Conservation (phyloP, 176 grass and related monocot genomes). For the Triticum dicoccoides region DNA sequence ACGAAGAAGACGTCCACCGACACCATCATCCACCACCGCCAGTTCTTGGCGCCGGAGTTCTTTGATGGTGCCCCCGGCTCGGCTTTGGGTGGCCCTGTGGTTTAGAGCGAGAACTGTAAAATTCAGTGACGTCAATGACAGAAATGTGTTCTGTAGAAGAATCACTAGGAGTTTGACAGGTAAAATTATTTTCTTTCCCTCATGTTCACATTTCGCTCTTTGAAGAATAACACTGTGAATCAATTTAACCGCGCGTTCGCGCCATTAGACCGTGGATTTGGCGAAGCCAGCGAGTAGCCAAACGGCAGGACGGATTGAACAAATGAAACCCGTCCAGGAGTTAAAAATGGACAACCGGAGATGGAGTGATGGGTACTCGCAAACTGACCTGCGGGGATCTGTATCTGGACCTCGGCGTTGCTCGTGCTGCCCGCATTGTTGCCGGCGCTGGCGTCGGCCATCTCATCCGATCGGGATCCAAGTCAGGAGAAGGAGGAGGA, state of each 20-base stretch:
- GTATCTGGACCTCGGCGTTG: constrained; percentile 46
- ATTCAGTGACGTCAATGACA: background rate
- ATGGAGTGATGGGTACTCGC: background rate
- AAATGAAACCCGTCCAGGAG: background rate
- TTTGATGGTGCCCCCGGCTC: constrained; percentile 22
- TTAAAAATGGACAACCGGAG: background rate
- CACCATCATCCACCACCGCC: constrained; percentile 53
- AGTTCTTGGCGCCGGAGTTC: background rate
- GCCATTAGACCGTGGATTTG: too few species aligned
- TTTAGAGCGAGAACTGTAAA: background rate
- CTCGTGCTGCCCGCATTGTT: background rate
- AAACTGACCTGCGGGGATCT: constrained; percentile 35
- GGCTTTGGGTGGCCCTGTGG: constrained; percentile 32
- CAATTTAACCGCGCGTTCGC: background rate
- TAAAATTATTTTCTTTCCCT: background rate
- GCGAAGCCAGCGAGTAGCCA: too few species aligned
- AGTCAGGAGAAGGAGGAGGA: background rate
- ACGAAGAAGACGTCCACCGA: constrained; percentile 50
- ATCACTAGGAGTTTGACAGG: background rate
- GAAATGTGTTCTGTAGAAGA: too few species aligned
- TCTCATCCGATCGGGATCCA: constrained; percentile 36
- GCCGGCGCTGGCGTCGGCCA: constrained; percentile 26
- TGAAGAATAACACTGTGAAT: too few species aligned
- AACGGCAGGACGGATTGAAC: background rate
- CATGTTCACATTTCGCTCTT: background rate